A percentile compares a stretch with the other conserved stretches of the same genome.
phyloP scores from a whole-genome alignment of 768 basidiomycete species.

The Tulasnella sp. region DNA sequence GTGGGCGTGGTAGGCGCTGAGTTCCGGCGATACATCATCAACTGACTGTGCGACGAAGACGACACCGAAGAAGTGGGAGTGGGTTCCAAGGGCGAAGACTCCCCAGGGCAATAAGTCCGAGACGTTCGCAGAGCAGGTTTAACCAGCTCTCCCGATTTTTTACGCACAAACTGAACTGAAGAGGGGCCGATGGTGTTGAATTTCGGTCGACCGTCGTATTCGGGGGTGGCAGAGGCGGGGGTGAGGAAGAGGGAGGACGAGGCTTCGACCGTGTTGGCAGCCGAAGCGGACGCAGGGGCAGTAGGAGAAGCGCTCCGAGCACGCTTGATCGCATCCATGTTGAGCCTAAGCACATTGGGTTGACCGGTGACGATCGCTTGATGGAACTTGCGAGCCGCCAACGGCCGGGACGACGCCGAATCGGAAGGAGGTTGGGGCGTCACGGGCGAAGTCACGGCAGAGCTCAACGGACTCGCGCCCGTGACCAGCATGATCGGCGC shows the following conservation, averaged over 20 bases:
- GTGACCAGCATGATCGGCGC: background rate
- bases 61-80: slow-evolving; percentile 43
- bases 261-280: background rate
- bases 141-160: slow-evolving; percentile 90
- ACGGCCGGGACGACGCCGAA: background rate
- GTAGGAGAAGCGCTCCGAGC: background rate
- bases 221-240: background rate
- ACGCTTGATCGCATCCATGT: slow-evolving; percentile 23
- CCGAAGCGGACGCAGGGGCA: background rate
- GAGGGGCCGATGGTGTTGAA: slow-evolving; percentile 17
- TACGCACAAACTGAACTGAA: slow-evolving; percentile 52
- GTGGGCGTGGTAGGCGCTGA: slow-evolving; percentile 59
- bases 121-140: slow-evolving; percentile 64
- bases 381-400: slow-evolving; percentile 4
- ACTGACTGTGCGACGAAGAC: slow-evolving; percentile 34
- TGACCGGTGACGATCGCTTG: slow-evolving; percentile 19
- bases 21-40: slow-evolving; percentile 35
- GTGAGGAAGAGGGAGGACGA: background rate
- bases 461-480: background rate
- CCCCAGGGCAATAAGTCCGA: slow-evolving; percentile 34
- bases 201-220: background rate
- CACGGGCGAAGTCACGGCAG: background rate
- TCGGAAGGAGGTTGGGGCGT: background rate
- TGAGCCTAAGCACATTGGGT: slow-evolving; percentile 15
- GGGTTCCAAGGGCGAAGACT: slow-evolving; percentile 23